These are phyloP conservation scores for Termitomyces sp. DNA, from an alignment of 768 basidiomycete species.

Conservation along the genomic window DNA sequence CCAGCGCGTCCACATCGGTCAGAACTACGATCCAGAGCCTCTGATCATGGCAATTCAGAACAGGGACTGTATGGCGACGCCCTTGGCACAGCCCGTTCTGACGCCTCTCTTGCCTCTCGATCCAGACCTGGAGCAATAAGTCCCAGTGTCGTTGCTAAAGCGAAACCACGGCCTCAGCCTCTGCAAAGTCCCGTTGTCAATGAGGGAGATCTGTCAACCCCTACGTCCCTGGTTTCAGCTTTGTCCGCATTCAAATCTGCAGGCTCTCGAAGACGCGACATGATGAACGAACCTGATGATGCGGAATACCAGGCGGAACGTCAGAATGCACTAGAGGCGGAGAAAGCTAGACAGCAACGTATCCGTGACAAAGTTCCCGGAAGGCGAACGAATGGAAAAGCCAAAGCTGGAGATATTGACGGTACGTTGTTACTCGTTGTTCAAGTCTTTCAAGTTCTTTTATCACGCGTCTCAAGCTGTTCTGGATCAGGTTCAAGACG, in stretches of 20 bases:
- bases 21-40: slow-evolving; percentile 50
- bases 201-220: slow-evolving; percentile 31
- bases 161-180: slow-evolving; percentile 22
- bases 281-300: slow-evolving; percentile 47
- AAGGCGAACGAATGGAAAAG: slow-evolving; percentile 42
- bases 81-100: slow-evolving; percentile 38
- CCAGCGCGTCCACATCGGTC: slow-evolving; percentile 66
- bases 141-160: slow-evolving; percentile 10
- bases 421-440: slow-evolving; percentile 37
- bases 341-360: slow-evolving; percentile 60
- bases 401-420: slow-evolving; percentile 78
- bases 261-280: slow-evolving; percentile 49
- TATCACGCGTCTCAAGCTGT: slow-evolving; percentile 46
- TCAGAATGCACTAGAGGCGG: slow-evolving; percentile 55
- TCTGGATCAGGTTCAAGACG: slow-evolving; percentile 79
- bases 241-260: slow-evolving; percentile 70
- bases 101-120: slow-evolving; percentile 9
- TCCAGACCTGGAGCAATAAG: slow-evolving; percentile 7
- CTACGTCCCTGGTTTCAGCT: slow-evolving; percentile 46
- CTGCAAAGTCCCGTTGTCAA: slow-evolving; percentile 26
- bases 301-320: slow-evolving; percentile 52
- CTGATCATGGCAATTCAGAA: slow-evolving; percentile 50
- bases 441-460: neutral
- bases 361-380: slow-evolving; percentile 66
- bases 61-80: slow-evolving; percentile 44